phyloP scores from a whole-genome alignment of 768 basidiomycete genomes.

The Russula lepida region DNA sequence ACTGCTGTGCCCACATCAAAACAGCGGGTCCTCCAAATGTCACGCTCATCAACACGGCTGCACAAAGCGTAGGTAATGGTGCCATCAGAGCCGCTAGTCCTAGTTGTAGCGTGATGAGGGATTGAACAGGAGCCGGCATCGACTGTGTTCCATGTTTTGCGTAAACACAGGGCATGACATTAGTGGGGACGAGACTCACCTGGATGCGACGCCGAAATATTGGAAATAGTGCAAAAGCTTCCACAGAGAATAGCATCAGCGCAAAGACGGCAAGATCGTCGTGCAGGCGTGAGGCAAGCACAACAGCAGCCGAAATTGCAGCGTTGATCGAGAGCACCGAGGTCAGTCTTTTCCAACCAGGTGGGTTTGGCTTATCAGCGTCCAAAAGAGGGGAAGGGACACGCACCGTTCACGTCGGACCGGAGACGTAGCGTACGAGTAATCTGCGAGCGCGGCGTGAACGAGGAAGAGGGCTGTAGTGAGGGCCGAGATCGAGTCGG shows the following conservation, averaged over 20 bases:
- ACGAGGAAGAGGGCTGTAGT: constrained; percentile 78
- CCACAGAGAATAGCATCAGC: constrained; percentile 75
- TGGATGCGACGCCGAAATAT: constrained; percentile 65
- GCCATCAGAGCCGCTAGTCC: constrained; percentile 46
- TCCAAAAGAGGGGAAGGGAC: not conserved
- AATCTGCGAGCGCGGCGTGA: constrained; percentile 79
- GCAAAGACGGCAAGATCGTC: constrained; percentile 85
- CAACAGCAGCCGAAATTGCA: constrained; percentile 85
- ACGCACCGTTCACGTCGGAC: constrained; percentile 14
- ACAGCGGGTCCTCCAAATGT: constrained; percentile 68
- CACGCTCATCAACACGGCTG: constrained; percentile 42
- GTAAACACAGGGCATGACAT: constrained; percentile 7
- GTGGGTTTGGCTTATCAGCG: not conserved
- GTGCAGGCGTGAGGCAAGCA: constrained; percentile 81
- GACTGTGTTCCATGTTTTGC: constrained; percentile 30
- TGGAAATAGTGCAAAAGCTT: constrained; percentile 79
- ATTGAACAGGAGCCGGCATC: constrained; percentile 39
- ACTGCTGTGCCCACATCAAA: constrained; percentile 78
- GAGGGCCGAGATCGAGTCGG: constrained; percentile 95
- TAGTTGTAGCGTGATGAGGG: constrained; percentile 45
- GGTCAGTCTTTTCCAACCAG: constrained; percentile 44
- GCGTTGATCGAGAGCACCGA: constrained; percentile 87
- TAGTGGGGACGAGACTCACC: constrained; percentile 32
- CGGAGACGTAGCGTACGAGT: constrained; percentile 40
- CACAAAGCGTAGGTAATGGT: constrained; percentile 50